phyloP scores from a whole-genome alignment of 768 basidiomycete species.

The Macrolepiota dolichaula region DNA sequence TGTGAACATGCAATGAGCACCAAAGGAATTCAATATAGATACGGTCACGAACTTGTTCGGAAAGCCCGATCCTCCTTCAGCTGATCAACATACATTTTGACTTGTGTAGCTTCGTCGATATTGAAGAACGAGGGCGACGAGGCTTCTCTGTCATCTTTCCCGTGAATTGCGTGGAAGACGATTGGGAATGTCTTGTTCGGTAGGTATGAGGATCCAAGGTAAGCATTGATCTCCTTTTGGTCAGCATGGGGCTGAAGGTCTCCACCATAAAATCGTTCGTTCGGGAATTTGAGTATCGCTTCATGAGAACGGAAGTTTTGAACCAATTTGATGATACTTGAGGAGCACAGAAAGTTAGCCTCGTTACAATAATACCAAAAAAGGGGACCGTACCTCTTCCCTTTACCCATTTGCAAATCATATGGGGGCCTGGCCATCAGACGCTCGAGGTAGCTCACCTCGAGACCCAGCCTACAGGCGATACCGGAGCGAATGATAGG shows the following conservation, averaged over 20 bases:
- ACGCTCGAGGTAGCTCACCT: slow-evolving; percentile 60
- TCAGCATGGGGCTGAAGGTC: slow-evolving; percentile 49
- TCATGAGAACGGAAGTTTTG: slow-evolving; percentile 67
- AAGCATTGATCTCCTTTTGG: slow-evolving; percentile 32
- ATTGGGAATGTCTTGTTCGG: slow-evolving; percentile 51
- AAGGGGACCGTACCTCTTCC: slow-evolving; percentile 24
- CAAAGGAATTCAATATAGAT: background rate
- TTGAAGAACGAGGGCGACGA: slow-evolving; percentile 77
- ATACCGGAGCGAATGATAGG: slow-evolving; percentile 61
- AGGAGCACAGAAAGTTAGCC: slow-evolving; percentile 14
- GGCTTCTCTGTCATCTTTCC: slow-evolving; percentile 62
- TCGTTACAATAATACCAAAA: background rate
- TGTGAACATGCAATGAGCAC: background rate
- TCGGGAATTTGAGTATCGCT: slow-evolving; percentile 59
- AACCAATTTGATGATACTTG: slow-evolving; percentile 57
- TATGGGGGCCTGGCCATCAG: slow-evolving; percentile 32
- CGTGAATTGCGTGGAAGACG: slow-evolving; percentile 56
- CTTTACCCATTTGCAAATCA: slow-evolving; percentile 20
- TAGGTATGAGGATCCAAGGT: slow-evolving; percentile 35
- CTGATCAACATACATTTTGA: slow-evolving; percentile 45
- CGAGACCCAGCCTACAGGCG: slow-evolving; percentile 54
- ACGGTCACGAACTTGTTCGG: slow-evolving; percentile 36
- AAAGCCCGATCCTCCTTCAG: slow-evolving; percentile 30
- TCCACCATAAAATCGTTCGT: slow-evolving; percentile 52
- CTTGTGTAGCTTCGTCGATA: slow-evolving; percentile 51